Percentiles rank a stretch among this genome's conserved stretches.
phyloP scores from a whole-genome alignment of 75 land plant genomes.

The Pinus tabuliformis region DNA sequence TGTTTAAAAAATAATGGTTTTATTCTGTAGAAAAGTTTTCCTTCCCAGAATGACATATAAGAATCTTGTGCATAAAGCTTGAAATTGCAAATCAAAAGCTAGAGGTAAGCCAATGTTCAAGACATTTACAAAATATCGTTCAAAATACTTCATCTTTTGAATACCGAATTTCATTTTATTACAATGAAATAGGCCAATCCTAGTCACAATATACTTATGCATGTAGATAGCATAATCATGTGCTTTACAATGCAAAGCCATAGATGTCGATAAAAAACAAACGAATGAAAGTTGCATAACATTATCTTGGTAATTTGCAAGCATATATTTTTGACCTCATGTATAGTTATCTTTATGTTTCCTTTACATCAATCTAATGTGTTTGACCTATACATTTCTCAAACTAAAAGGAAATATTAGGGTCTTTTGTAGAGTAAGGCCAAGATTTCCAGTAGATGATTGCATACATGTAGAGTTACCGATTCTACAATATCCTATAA shows the following conservation, averaged over 20 bases:
- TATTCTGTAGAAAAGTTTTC: constrained; percentile 32
- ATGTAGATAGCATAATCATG: constrained; percentile 20
- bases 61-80: constrained; percentile 30
- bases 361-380: background rate
- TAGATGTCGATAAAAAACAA: constrained; percentile 13
- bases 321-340: background rate
- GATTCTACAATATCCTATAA: constrained; percentile 20
- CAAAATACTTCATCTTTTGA: background rate
- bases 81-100: constrained; percentile 34
- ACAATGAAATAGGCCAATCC: background rate
- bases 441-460: constrained; percentile 23
- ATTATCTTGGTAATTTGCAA: constrained; percentile 37
- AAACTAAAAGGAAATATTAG: constrained; percentile 36
- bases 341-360: background rate
- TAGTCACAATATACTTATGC: background rate
- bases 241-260: constrained; percentile 8
- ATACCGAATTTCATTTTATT: background rate
- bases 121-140: background rate
- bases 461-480: constrained; percentile 9
- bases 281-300: constrained; percentile 41
- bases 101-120: constrained; percentile 20
- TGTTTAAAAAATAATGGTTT: background rate
- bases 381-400: constrained; percentile 5
- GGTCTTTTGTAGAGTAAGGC: constrained; percentile 37
- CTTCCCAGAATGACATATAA: constrained; percentile 37